Base-by-base conservation (phyloP, 1,284 basidiomycete genomes). In the Omphalotus olearius region DNA sequence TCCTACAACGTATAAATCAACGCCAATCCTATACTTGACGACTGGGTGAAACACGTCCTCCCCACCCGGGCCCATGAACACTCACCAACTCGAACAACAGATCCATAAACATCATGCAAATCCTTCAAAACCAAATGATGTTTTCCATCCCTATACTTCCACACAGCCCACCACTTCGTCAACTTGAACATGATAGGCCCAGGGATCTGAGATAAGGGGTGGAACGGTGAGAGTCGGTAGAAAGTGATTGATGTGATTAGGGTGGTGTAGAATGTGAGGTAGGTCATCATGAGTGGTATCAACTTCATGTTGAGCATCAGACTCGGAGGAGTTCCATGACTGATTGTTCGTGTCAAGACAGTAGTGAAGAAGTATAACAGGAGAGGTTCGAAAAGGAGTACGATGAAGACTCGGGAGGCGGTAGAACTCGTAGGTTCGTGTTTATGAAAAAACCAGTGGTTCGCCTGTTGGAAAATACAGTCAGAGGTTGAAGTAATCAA, bases 141-240 rank as follows among this genome's bases (percentile, higher is more conserved):
- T 36, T 64, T 59, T 4, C 72, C 73, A 5, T 45, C 56, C 39
- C 38, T 56, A 9, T 61, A 57, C 18, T 67, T 47, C 51, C 58
- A 66, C 6, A 63, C 62, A 2, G 54, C 57, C 55, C 63, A 64
- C 11, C 68, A 52, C 50, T 73, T 71, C 13, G 71, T 61, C 1
- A 70, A 36, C 51, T 67, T 70, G 58, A 59, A 62, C 9, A 68
- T 35, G 1, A 64, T n/a, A 7, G 73, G 73, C 3, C 74, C 75
- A 17, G 74, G 75, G 54, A 68, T 68, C 23, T 59, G 54, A 2
- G 71, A 64, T 9, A 78, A 62, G 4, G 74, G 74, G 51, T 78
- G 75, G 50, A 70, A 67, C 0, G 73, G 72, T 2, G 74, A 73
- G 3, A 75, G 54, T 1, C 75, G 69, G 55, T 76, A 76, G 1